Percentiles rank a stretch among this genome's conserved stretches.
These are phyloP conservation scores for Chlamydomonas sphaeroides DNA, from an alignment of 139 green algal genomes.

Conservation along the genomic window DNA sequence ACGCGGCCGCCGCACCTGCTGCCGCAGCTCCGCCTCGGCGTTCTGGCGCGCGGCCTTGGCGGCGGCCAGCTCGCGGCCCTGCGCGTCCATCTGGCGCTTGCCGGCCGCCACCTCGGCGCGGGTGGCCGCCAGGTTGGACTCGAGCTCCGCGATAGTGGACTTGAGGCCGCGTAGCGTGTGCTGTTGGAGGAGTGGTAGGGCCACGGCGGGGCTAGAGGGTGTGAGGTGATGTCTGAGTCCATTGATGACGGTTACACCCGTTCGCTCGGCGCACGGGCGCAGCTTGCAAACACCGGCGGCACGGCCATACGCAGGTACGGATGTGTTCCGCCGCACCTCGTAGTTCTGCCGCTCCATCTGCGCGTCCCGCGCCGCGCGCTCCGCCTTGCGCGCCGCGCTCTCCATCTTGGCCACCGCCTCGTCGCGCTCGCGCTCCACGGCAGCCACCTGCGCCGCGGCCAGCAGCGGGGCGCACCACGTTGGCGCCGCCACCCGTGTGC, in stretches of 20 bases:
- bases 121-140: constrained; percentile 8
- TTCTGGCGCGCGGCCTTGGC: constrained; percentile 13
- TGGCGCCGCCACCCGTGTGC: too few relatives aligned
- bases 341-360: constrained; percentile 53
- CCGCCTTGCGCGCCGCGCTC: constrained; percentile 36
- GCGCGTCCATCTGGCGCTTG: constrained; percentile 40
- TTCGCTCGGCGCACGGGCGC: too few relatives aligned
- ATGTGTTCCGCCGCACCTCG: constrained; percentile 37
- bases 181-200: constrained; percentile 15
- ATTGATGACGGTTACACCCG: too few relatives aligned
- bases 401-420: constrained; percentile 59
- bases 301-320: too few relatives aligned
- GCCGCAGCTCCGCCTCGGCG: constrained; percentile 44
- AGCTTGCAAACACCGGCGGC: too few relatives aligned
- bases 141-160: constrained; percentile 34
- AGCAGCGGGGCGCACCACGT: too few relatives aligned
- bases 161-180: constrained; percentile 32
- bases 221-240: too few relatives aligned
- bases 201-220: neutral
- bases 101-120: constrained; percentile 25
- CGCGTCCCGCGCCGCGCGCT: constrained; percentile 48
- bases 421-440: constrained; percentile 58
- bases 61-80: constrained; percentile 37
- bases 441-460: constrained; percentile 10
- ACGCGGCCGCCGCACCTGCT: constrained; percentile 56